These are phyloP conservation scores for Coniochaeta hoffmannii DNA, from an alignment of 2,329 filamentous ascomycete species.

Conservation along the genomic window DNA sequence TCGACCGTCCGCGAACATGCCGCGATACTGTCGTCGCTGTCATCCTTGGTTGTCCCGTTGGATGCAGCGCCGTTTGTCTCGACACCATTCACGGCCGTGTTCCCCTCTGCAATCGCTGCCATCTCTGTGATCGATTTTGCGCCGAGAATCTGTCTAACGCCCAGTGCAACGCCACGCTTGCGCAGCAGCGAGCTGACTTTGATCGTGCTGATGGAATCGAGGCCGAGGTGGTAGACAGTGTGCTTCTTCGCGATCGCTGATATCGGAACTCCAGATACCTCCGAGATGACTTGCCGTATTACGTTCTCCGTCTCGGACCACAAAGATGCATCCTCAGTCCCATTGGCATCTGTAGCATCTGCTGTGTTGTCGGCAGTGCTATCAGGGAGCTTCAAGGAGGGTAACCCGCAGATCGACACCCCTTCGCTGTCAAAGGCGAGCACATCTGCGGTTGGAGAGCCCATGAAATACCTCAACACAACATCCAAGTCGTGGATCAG, in stretches of 20 bases:
- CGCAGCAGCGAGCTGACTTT: slow-evolving; percentile 68
- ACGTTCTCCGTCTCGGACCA: slow-evolving; percentile 28
- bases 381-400: slow-evolving; percentile 26
- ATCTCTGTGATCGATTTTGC: slow-evolving; percentile 60
- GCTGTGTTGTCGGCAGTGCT: background rate
- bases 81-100: background rate
- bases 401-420: slow-evolving; percentile 60
- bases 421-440: slow-evolving; percentile 43
- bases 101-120: slow-evolving; percentile 23
- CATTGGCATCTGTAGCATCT: background rate
- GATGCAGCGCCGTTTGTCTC: background rate
- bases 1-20: slow-evolving; percentile 24
- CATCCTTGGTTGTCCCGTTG: background rate
- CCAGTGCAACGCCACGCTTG: slow-evolving; percentile 52
- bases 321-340: background rate
- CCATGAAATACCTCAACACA: slow-evolving; percentile 50
- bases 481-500: slow-evolving; percentile 54
- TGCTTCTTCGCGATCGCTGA: slow-evolving; percentile 51
- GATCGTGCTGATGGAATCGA: slow-evolving; percentile 89
- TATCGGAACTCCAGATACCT: slow-evolving; percentile 53
- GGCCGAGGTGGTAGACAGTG: slow-evolving; percentile 74
- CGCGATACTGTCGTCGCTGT: background rate
- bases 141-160: slow-evolving; percentile 64
- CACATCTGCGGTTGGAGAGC: slow-evolving; percentile 36
- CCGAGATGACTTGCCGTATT: slow-evolving; percentile 41